Evolutionary conservation across 202 grass and related monocot species (phyloP), one percentile per base, ranked within the genome.

Genomic region (Panicum virgatum): DNA sequence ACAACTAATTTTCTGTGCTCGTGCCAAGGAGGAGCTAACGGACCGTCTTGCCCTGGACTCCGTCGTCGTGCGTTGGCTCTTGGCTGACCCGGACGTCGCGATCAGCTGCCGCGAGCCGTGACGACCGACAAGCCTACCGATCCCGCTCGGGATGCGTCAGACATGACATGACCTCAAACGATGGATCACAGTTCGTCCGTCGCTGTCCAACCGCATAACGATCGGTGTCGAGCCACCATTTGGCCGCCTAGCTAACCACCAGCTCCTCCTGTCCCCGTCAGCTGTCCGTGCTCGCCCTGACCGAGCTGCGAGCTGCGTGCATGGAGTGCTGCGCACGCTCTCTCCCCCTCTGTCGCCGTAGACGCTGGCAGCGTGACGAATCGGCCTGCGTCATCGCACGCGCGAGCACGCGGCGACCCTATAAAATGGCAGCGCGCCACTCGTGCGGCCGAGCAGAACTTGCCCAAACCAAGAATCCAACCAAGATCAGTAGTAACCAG

Each of bases 321-420:
- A 27, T 56, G 39, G 11, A 66, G 30, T 59, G 59, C 18, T 22
- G 11, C 7, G 1, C 23, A 29, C 7, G 42, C 8, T 46, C 9
- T 23, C 7, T 18, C 72, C 12, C n/a, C n/a, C n/a, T n/a, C n/a
- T 67, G 86, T 59, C 62, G 29, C 26, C 70, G 15, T 76, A 47
- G 71, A 81, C 81, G 38, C 20, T 39, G 27, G 47, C 76, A 71
- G 25, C 43, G 29, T 84, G 84, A 90, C 88, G 84, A 66, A 27
- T 15, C 11, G 18, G 80, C 88, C 70, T 80, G 29, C 80, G 76
- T 72, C 84, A 77, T 60, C 39, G n/a, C n/a, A n/a, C n/a, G n/a
- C n/a, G n/a, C n/a, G n/a, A n/a, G n/a, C n/a, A n/a, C n/a, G n/a
- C n/a, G 1, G 25, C 18, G 11, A 13, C 42, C 7, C 67, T 72